phyloP scores from a whole-genome alignment of 371 early-diverging fungal genomes.

The Chytridium lagenaria region DNA sequence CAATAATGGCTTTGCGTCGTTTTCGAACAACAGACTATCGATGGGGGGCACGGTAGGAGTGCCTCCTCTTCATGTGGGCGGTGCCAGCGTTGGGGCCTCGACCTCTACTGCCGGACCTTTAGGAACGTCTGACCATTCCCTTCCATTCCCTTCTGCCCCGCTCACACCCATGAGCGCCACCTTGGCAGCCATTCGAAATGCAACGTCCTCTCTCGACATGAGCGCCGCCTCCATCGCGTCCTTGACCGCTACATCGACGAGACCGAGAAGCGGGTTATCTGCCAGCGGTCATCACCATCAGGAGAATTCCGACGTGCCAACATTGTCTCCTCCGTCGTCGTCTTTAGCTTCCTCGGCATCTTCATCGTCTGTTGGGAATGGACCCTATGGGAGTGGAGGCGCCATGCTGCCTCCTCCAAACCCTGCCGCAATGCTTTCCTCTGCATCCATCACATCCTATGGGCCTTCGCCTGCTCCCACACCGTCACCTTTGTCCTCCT shows the following conservation, averaged over 20 bases:
- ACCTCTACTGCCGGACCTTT: no score
- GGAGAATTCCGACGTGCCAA: no score
- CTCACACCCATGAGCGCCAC: conserved; percentile 39
- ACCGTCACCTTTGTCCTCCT: conserved; percentile 17
- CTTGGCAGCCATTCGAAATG: conserved; percentile 16
- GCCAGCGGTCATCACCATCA: no score
- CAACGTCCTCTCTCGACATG: conserved; percentile 1
- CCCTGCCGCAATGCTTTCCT: background rate
- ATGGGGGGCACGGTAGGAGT: no score
- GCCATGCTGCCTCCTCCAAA: background rate
- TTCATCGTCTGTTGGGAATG: background rate
- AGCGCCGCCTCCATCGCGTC: conserved; percentile 11
- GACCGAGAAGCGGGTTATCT: no score
- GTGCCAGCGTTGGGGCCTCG: no score
- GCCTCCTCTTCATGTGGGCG: no score
- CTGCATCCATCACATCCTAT: no score
- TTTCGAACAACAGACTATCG: no score
- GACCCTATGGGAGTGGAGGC: background rate
- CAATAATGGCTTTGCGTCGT: no score
- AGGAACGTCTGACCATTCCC: no score
- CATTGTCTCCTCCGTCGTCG: background rate
- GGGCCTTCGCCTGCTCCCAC: conserved; percentile 6
- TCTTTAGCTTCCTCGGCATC: background rate
- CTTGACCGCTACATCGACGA: background rate
- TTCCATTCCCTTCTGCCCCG: conserved; percentile 19